Evolutionary conservation across 2,329 filamentous ascomycete species (phyloP), one percentile per base, ranked within the genome.

Genomic region (Claviceps paspali): DNA sequence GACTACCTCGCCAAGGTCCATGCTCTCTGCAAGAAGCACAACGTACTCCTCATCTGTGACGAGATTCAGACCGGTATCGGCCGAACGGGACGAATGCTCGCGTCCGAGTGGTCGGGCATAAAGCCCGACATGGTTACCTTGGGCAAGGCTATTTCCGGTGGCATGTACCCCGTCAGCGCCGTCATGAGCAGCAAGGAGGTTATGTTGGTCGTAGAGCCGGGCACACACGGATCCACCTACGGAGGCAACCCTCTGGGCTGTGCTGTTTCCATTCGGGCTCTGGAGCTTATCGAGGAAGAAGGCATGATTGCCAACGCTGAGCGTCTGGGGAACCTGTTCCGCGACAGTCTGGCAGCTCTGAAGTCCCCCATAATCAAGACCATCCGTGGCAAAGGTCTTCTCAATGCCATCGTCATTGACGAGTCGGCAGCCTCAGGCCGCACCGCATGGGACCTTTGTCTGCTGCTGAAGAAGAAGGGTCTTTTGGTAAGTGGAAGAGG

Each of bases 21-120:
- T 39, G 81, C 73, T 18, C 77, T 96, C 18, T 98, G 91, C 68
- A 85, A 84, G 61, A 82, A 93, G 69, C 76, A 96, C 70, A 94
- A 95, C 46, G 86, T 93, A 28, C 76, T 98, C 33, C 66, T 98
- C 54, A 96, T 98, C 59, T 93, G 84, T 59, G 91, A 98, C 57
- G 91, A 98, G 70, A 95, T 98, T 52, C 91, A 98, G 64, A 98
- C 91, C 5, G 88, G 88, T 47, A 94, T 98, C 54, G 91, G 86
- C 38, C 79, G 91, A 45, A 98, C 91, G 14, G 91, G 91, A 37
- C 83, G 82, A 53, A 82, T 98, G 66, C 76, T 98, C 38, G 94
- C 86, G 69, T 81, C 83, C 52, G 77, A 98, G 62, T 96, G 91
- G 87, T 79, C 83, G 39, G 82, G 79, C 48, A 86, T 98, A 67